phyloP scores from a whole-genome alignment of 2,329 filamentous ascomycete genomes.

The Thermochaetoides dissita region DNA sequence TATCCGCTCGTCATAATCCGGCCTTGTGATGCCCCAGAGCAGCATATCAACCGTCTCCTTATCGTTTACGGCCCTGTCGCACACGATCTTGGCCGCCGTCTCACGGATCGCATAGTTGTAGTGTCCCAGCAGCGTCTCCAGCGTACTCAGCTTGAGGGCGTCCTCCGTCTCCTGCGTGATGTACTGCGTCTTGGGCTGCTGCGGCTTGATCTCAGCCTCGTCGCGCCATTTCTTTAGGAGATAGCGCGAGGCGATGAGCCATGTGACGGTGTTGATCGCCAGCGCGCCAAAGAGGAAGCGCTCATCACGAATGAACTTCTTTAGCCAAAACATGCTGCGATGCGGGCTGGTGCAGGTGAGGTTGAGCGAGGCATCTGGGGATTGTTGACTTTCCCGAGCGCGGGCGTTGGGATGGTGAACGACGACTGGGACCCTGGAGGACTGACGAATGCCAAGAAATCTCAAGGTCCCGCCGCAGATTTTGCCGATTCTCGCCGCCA shows the following conservation, averaged over 20 bases:
- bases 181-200: constrained; percentile 54
- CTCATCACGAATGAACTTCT: constrained; percentile 32
- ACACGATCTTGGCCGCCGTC: constrained; percentile 47
- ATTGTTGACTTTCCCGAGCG: neutral
- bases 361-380: neutral
- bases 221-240: constrained; percentile 47
- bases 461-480: constrained; percentile 1
- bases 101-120: constrained; percentile 61
- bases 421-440: neutral
- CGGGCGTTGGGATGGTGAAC: neutral
- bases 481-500: constrained; percentile 19
- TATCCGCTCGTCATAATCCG: constrained; percentile 46
- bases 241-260: constrained; percentile 42
- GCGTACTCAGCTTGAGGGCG: constrained; percentile 49
- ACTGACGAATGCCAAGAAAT: neutral
- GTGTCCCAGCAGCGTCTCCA: constrained; percentile 53
- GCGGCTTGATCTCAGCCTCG: constrained; percentile 51
- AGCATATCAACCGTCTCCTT: constrained; percentile 33
- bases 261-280: constrained; percentile 42
- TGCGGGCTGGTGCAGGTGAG: constrained; percentile 1
- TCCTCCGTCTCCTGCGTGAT: constrained; percentile 66
- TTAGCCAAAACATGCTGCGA: constrained; percentile 27
- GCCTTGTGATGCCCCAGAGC: constrained; percentile 43
- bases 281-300: constrained; percentile 39
- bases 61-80: constrained; percentile 46